These are phyloP conservation scores for Trypanosoma brucei DNA, from an alignment of 208 protist genomes.

Conservation along the genomic window DNA sequence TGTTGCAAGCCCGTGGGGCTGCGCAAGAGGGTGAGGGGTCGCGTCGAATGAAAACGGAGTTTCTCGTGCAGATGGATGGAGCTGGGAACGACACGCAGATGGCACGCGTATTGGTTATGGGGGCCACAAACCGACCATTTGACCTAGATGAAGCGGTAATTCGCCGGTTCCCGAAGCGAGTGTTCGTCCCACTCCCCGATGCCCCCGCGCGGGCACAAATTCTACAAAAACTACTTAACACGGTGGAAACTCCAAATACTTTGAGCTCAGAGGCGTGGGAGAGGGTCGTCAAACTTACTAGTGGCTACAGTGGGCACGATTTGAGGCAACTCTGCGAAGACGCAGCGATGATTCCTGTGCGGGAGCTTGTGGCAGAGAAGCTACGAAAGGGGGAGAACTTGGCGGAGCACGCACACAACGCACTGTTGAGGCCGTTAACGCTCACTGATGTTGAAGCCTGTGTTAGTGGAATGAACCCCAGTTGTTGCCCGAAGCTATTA, in stretches of 20 bases:
- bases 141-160: slow-evolving; percentile 86
- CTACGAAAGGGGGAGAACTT: slow-evolving; percentile 14
- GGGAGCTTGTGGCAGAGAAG: slow-evolving; percentile 17
- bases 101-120: slow-evolving; percentile 66
- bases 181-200: slow-evolving; percentile 84
- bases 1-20: slow-evolving; percentile 69
- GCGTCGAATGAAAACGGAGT: slow-evolving; percentile 98
- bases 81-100: slow-evolving; percentile 25
- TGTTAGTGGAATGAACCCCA: slow-evolving; percentile 9
- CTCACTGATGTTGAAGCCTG: slow-evolving; percentile 18
- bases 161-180: slow-evolving; percentile 80
- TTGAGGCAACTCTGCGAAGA: slow-evolving; percentile 23
- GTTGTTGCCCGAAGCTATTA: slow-evolving; percentile 19
- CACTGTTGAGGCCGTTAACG: slow-evolving; percentile 14
- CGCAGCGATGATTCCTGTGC: slow-evolving; percentile 23
- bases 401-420: not conserved
- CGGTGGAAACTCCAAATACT: slow-evolving; percentile 35
- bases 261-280: slow-evolving; percentile 33
- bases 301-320: slow-evolving; percentile 49
- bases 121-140: slow-evolving; percentile 90
- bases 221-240: slow-evolving; percentile 28
- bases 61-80: slow-evolving; percentile 94
- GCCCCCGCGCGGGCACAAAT: slow-evolving; percentile 27
- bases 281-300: slow-evolving; percentile 33
- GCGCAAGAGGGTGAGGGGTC: slow-evolving; percentile 77